Base-by-base conservation (phyloP, 1,284 basidiomycete species). In the Tranzscheliella williamsii region DNA sequence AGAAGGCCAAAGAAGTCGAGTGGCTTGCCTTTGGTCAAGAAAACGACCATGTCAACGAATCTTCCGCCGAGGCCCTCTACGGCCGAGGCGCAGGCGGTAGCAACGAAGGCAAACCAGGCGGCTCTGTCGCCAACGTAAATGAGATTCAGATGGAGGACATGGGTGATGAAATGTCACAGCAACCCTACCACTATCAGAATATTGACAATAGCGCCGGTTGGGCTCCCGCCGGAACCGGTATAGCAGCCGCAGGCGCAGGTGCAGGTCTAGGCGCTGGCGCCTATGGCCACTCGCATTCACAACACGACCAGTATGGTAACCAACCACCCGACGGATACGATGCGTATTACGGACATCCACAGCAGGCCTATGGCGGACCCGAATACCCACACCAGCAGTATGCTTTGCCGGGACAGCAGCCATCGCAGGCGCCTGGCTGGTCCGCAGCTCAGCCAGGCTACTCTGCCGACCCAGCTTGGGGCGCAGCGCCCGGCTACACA, bases 11-110 rank as follows among this genome's bases (percentile, higher is more conserved):
- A 38, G 64, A 69, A 35, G 67, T 69, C 24, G 67, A 69, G 30
- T 69, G 67, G 67, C 50, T 69, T 16, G 39, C 61, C 20, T 69
- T 69, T 29, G 63, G 63, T 9, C 50, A 61, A 40, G 67, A 69
- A 39, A 69, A 67, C 30, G 58, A 69, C 31, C 63, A 69, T 36
- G 63, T 63, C 38, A 69, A 69, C 50, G 62, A 66, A 27, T 38
- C 31, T 18, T 46, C 41, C 8, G 63, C 63, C 22, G 63, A 66
- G 38, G 63, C 63, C 4, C 47, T 64, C 29, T 64, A 64, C 32
- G 61, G 61, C 31, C 50, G 61, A 5, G 52, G 61, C 3, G 61
- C 51, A 1, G 18, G 60, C 12, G 60, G 58, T 30, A 61, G 47
- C 36, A 48, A 44, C 13, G 61, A 64, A 26, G 61, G 50, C 39